These are phyloP conservation scores for Cyberlindnera saturnus DNA, from an alignment of 805 yeast species.

Conservation along the genomic window DNA sequence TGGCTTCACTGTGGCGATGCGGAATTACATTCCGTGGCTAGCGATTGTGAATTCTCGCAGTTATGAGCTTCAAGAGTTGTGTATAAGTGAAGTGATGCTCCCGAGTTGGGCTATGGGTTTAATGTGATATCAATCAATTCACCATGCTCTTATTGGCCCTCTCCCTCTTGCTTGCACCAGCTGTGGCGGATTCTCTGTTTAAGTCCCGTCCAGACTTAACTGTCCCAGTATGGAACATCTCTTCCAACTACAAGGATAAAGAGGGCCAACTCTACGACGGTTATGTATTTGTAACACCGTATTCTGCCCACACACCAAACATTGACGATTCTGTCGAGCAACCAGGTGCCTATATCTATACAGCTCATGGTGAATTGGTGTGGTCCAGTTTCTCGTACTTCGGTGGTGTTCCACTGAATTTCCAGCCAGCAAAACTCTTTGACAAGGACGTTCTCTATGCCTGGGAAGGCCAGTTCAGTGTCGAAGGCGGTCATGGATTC, in stretches of 20 bases:
- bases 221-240: conserved; percentile 29
- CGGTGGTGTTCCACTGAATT: conserved; percentile 29
- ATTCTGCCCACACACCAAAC: conserved; percentile 18
- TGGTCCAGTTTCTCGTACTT: conserved; percentile 32
- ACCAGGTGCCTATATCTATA: conserved; percentile 31
- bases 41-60: too few species aligned
- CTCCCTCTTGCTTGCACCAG: neutral
- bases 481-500: conserved; percentile 17
- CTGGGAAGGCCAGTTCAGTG: conserved; percentile 31
- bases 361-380: conserved; percentile 30
- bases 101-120: too few species aligned
- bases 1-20: too few species aligned
- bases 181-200: conserved; percentile 15
- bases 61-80: too few species aligned
- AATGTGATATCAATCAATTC: too few species aligned
- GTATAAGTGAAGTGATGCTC: too few species aligned
- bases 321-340: conserved; percentile 24
- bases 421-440: conserved; percentile 24
- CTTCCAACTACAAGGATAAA: conserved; percentile 22
- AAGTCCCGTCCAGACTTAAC: conserved; percentile 32
- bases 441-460: conserved; percentile 27
- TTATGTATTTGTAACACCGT: conserved; percentile 30
- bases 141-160: neutral
- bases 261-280: conserved; percentile 21
- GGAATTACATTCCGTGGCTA: too few species aligned